Base-by-base conservation (phyloP, 2,329 filamentous ascomycete genomes). In the Beauveria sp. region DNA sequence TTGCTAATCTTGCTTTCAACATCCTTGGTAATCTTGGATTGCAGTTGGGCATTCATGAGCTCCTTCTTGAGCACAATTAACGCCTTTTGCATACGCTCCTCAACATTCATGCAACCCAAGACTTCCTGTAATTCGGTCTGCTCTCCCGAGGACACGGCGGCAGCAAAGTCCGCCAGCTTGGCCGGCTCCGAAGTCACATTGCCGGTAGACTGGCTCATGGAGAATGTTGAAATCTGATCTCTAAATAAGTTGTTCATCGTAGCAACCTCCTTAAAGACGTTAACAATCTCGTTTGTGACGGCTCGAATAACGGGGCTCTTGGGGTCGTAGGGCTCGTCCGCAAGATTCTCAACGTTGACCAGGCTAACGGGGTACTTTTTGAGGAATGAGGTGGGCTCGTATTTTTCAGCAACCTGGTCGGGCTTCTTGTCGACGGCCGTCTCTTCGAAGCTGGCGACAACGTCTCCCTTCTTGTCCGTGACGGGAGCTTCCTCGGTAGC, bases 1-100 rank as follows among this genome's bases (percentile, higher is more conserved):
- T 99, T 98, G 69, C 93, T 93, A 59, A 99, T 98, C 77, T 96
- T 97, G 70, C 86, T 91, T 74, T 98, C 95, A 20, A 99, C 96
- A 71, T 99, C 95, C 77, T 97, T 97, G 62, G 90, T 91, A 62
- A 99, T 98, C 80, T 98, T 99, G 62, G 90, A 93, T 73, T 97
- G 93, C 34, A 99, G 80, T 72, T 98, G 91, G 0, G 95, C 95
- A 68, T 98, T 99, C 89, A 98, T 96, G 59, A 97, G 84, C 77
- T 99, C 95, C 75, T 97, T 98, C 79, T 99, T 99, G 66, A 99
- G 80, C 2, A 98, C 90, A 49, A 93, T 85, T 3, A 99, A 79
- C 0, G 93, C 90, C 75, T 97, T 98, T 68, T 92, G 89, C 75
- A 99, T 84, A 65, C 96, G 85, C 68, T 96, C 89, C 73, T 98